Conservation (phyloP, 2,329 filamentous ascomycete species). For the Alternaria ventricosa region DNA sequence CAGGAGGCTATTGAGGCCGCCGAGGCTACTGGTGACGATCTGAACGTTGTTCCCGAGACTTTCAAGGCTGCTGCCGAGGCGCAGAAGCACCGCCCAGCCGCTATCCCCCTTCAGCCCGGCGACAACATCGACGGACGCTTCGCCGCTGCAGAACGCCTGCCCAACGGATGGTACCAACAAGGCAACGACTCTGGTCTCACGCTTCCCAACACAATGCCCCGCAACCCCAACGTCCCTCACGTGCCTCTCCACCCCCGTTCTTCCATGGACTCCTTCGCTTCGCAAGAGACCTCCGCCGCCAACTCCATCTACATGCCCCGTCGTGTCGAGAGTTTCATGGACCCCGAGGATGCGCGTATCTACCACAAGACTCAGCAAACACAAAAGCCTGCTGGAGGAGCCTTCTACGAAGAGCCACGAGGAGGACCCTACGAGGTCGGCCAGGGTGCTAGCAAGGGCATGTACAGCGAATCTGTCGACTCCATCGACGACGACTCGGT, state of each 20-base stretch:
- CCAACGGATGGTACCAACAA: constrained; percentile 73
- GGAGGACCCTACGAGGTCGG: constrained; percentile 36
- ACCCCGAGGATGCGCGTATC: constrained; percentile 75
- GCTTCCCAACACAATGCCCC: constrained; percentile 56
- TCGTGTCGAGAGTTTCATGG: constrained; percentile 77
- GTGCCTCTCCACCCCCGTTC: constrained; percentile 61
- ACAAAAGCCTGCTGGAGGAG: constrained; percentile 54
- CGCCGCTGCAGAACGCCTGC: constrained; percentile 70
- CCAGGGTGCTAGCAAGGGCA: constrained; percentile 29
- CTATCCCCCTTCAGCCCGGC: constrained; percentile 73
- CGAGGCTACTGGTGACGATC: constrained; percentile 79
- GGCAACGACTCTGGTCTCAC: constrained; percentile 70
- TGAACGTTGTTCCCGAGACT: constrained; percentile 87
- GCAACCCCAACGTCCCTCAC: constrained; percentile 55
- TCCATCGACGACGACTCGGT: constrained; percentile 46
- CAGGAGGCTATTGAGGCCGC: constrained; percentile 86
- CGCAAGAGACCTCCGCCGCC: constrained; percentile 59
- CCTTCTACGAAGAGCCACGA: constrained; percentile 47
- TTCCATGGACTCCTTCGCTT: constrained; percentile 72
- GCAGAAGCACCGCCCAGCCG: constrained; percentile 54
- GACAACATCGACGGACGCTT: constrained; percentile 80
- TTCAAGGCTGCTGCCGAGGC: constrained; percentile 68
- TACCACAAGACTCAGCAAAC: constrained; percentile 70
- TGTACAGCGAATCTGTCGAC: constrained; percentile 45
- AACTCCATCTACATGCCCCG: constrained; percentile 71